phyloP scores from a whole-genome alignment of 306 rosid genomes.

The Notholithocarpus densiflorus region DNA sequence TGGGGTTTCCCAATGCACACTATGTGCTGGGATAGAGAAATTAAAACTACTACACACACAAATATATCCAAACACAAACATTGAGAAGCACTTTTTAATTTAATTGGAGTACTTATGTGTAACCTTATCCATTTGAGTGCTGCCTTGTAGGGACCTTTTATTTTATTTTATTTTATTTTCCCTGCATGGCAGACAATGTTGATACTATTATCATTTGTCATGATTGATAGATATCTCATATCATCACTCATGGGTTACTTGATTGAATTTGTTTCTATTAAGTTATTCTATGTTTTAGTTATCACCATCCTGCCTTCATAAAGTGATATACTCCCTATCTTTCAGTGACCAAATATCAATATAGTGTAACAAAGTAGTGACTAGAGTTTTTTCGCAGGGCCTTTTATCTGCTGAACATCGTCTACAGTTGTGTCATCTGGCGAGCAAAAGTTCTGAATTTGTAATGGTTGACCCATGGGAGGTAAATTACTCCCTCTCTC shows the following conservation, averaged over 20 bases:
- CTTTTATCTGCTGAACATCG: conserved; percentile 78
- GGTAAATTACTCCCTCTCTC: conserved; percentile 35
- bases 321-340: neutral
- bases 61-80: neutral
- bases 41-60: too few species aligned
- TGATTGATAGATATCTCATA: neutral
- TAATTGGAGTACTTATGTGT: neutral
- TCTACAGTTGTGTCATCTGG: conserved; percentile 56
- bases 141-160: too few species aligned
- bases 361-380: conserved; percentile 11
- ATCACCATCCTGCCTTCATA: neutral
- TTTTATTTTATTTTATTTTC: too few species aligned
- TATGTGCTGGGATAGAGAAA: too few species aligned
- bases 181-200: neutral
- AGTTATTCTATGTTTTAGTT: neutral
- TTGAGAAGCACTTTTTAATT: neutral
- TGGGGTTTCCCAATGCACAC: too few species aligned
- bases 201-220: neutral
- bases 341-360: conserved; percentile 6
- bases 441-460: conserved; percentile 73
- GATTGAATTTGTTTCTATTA: neutral
- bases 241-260: neutral
- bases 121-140: too few species aligned
- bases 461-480: conserved; percentile 98
- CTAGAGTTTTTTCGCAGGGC: conserved; percentile 39